A percentile compares a stretch with the other conserved stretches of the same genome.
phyloP scores from a whole-genome alignment of 495 filamentous ascomycete genomes.

The Penicillium simplicissimum region DNA sequence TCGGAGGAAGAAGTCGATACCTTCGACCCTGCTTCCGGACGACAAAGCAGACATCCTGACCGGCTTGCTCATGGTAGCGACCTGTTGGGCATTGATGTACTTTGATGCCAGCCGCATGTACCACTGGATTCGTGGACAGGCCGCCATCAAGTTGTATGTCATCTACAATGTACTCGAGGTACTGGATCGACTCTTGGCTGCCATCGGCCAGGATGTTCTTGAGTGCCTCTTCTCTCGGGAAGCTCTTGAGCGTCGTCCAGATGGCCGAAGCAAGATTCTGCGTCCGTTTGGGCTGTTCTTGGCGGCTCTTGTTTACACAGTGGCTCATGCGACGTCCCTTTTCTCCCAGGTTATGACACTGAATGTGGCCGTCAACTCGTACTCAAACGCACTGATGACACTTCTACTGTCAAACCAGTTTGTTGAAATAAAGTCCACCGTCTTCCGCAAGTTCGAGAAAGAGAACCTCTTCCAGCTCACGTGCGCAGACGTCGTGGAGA shows the following conservation, averaged over 20 bases:
- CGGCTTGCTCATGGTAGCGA: conserved; percentile 79
- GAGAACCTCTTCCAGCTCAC: conserved; percentile 96
- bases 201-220: conserved; percentile 91
- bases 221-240: conserved; percentile 94
- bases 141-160: conserved; percentile 96
- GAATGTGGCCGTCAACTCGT: conserved; percentile 98
- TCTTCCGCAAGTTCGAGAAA: conserved; percentile 97
- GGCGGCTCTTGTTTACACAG: conserved; percentile 82
- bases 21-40: conserved; percentile 77
- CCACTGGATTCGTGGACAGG: conserved; percentile 93
- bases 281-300: conserved; percentile 90
- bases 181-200: conserved; percentile 82
- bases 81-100: conserved; percentile 81
- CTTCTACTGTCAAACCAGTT: conserved; percentile 94
- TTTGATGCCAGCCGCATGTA: conserved; percentile 98
- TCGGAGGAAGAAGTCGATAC: conserved; percentile 76
- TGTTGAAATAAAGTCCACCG: conserved; percentile 95
- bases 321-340: conserved; percentile 78
- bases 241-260: conserved; percentile 80
- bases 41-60: conserved; percentile 96
- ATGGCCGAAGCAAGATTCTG: conserved; percentile 90
- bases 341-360: conserved; percentile 98
- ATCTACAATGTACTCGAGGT: conserved; percentile 97
- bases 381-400: conserved; percentile 92
- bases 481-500: conserved; percentile 94